phyloP scores from a whole-genome alignment of 192 early-diverging fungal genomes.

The Coemansia interrupta region DNA sequence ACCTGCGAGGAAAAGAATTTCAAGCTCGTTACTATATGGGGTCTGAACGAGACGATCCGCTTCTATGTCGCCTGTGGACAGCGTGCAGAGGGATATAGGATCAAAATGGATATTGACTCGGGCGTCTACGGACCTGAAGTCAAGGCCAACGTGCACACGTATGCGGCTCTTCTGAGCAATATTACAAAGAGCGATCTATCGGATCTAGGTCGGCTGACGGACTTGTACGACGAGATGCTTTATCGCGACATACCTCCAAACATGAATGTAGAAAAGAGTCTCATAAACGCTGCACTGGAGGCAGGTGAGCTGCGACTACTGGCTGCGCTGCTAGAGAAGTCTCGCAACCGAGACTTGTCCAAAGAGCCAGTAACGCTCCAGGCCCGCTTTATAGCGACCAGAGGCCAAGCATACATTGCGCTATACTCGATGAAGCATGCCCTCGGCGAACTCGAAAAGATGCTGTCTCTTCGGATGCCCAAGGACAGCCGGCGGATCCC shows the following conservation, averaged over 20 bases:
- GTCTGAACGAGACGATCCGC: constrained; percentile 43
- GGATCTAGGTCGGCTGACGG: constrained; percentile 23
- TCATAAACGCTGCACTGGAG: constrained; percentile 19
- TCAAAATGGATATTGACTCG: constrained; percentile 33
- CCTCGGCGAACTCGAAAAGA: constrained; percentile 18
- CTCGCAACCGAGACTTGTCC: not conserved
- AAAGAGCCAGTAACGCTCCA: constrained; percentile 5
- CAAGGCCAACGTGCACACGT: constrained; percentile 25
- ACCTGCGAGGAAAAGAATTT: constrained; percentile 11
- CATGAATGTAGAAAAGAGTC: constrained; percentile 25
- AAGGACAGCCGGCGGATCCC: constrained; percentile 30
- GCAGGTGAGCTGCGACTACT: constrained; percentile 22
- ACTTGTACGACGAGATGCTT: constrained; percentile 45
- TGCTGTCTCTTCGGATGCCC: constrained; percentile 33
- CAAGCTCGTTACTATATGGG: constrained; percentile 11
- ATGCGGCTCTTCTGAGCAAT: constrained; percentile 40
- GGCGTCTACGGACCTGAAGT: constrained; percentile 17
- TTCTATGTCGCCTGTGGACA: constrained; percentile 18
- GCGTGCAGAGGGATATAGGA: constrained; percentile 17
- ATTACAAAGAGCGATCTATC: constrained; percentile 5
- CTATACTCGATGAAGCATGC: constrained; percentile 12
- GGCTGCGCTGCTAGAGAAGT: constrained; percentile 16
- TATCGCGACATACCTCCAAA: constrained; percentile 20
- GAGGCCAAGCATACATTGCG: constrained; percentile 27
- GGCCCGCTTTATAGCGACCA: constrained; percentile 27